Conservation (phyloP, 495 filamentous ascomycete species). For the Lindgomyces ingoldianus region DNA sequence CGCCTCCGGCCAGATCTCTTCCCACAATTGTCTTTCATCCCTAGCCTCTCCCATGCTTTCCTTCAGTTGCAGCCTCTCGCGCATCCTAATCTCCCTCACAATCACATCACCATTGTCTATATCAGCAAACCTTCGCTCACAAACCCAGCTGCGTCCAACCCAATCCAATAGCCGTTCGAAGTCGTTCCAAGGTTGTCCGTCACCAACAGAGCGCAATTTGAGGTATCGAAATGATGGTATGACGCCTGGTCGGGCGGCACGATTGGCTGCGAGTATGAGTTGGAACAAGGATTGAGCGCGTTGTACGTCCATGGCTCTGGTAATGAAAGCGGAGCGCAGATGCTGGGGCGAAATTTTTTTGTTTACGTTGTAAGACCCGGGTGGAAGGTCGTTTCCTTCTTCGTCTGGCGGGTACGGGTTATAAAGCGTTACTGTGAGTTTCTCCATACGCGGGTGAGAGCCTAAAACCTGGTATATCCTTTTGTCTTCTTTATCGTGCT, state of each 20-base stretch:
- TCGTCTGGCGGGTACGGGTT: no score
- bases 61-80: background rate
- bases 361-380: background rate
- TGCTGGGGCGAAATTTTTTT: background rate
- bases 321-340: background rate
- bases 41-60: background rate
- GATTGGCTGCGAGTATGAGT: slow-evolving; percentile 4
- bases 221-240: background rate
- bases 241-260: background rate
- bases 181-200: background rate
- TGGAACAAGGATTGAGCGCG: slow-evolving; percentile 9
- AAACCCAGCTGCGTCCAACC: slow-evolving; percentile 2
- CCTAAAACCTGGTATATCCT: background rate
- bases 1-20: slow-evolving; percentile 8
- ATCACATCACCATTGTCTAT: background rate
- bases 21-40: background rate
- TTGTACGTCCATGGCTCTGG: background rate
- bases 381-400: no score
- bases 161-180: background rate
- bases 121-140: background rate
- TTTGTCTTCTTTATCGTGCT: background rate
- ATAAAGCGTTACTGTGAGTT: background rate
- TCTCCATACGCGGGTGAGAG: background rate
- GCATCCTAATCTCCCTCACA: background rate
- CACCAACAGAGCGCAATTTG: background rate